Base-by-base conservation (phyloP, 2,329 filamentous ascomycete species). In the Ceratocystis variospora region DNA sequence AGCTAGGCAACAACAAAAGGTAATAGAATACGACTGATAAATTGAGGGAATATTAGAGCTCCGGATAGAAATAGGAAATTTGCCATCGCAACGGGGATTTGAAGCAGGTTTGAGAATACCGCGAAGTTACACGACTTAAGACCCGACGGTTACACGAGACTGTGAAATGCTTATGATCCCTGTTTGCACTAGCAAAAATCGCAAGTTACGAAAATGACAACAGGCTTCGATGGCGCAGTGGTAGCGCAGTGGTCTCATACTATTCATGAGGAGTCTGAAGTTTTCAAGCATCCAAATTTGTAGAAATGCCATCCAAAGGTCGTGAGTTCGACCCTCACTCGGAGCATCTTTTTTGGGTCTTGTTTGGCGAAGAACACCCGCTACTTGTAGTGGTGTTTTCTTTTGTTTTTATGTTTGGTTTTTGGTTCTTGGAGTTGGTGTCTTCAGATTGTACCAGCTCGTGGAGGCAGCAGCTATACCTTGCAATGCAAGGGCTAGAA, bases 251-350 rank as follows among this genome's bases (percentile, higher is more conserved):
- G 65, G 65, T 67, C 65, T 67, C 61, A 64, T 67, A 59, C 22
- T 25, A 63, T 59, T 63, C 48, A 67, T 67, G 61, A 67, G 65
- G 65, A 67, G 65, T 62, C 63, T 67, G 61, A 50, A 53, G 25
- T 61, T 61, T 61, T 64, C 50, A 19, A 61, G 10, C 28, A 31
- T 33, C 55, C 55, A 17, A 57, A 59, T 37, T 62, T 41, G 61
- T 64, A 53, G 25, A 68, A 62, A 59, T 68, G 63, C 63, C 66
- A 69, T 69, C 66, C 66, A 66, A 67, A 69, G 68, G 66, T 68
- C 66, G 66, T 66, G 68, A 69, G 68, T 69, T 68, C 68, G 68
- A 68, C 63, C 66, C 68, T 68, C 68, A 69, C 66, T 66, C 66
- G 66, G 68, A 66, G 66, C 68, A 69, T 66, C 19, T 61, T 57